Evolutionary conservation across 169 alveolate species (phyloP), one percentile per base, ranked within the genome.

Genomic region (Sarcocystis neurona): DNA sequence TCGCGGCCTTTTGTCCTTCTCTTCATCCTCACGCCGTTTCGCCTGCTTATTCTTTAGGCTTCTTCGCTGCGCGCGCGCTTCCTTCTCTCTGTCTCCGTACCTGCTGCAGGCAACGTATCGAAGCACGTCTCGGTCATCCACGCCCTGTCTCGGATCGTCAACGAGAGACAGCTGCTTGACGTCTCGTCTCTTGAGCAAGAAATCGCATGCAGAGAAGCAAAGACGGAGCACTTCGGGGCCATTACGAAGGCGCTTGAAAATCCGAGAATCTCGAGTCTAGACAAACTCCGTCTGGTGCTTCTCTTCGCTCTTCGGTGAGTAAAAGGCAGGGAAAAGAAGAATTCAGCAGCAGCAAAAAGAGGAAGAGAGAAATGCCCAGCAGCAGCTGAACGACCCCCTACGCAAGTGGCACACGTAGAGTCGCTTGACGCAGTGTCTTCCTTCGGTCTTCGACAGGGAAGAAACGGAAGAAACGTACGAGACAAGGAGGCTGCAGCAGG

Each of bases 111-210:
- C 77, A 96, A 96, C 89, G 97, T 97, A 5, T 96, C 97, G 32
- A 98, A 98, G 89, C 99, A 98, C 89, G 98, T 97, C 48, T 94
- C 96, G 66, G 93, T 97, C 60, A 94, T 96, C 86, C 96, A 95
- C 90, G 98, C 96, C 84, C 89, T 98, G 43, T 95, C 97, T 18
- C 94, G 95, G 77, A 86, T 95, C 58, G 97, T 98, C 39, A 97
- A 96, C 56, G 95, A 94, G 43, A 94, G 97, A 90, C 87, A 93
- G 39, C 93, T 98, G 46, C 93, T 97, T 93, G 96, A 94, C 68
- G 94, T 96, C 27, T 95, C 98, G 27, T 94, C 94, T 90, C 75
- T 96, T 4, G 99, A 97, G 78, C 94, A 93, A 78, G 91, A 86
- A 53, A 23, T 93, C 27, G 94, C 93, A 0, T 89, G 93, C 79